Evolutionary conservation across 1,284 basidiomycete genomes (phyloP), one percentile per base, ranked within the genome.

Genomic region (Sanghuangporus sanghuang): DNA sequence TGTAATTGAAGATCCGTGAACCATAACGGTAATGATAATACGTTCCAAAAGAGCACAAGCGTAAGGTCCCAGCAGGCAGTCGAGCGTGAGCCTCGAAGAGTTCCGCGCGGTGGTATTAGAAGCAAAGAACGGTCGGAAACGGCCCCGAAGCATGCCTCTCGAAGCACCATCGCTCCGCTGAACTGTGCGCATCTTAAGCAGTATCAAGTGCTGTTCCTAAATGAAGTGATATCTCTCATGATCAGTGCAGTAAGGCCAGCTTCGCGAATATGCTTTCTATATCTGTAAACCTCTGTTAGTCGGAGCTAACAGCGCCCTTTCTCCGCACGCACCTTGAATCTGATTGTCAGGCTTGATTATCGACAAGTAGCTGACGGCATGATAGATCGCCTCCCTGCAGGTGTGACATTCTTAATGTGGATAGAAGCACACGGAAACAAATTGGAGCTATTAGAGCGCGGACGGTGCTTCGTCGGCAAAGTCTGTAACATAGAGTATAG

Each of bases 281-380:
- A 39, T 35, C 46, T 36, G n/a, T 23, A 48, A 38, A 32, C 44
- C 49, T 53, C 48, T 40, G 18, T 53, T 53, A 61, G 18, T 49
- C 59, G 59, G 59, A 23, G 50, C 59, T 61, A 61, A 61, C 36
- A 61, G 36, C 59, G 14, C 27, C 49, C 44, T 61, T 40, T 53
- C 50, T 61, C 59, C 59, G 59, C 46, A 46, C 44, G 21, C 11
- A 32, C 35, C 23, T n/a, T 53, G 44, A 11, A 49, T 9, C 7
- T 48, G 57, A 48, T 49, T 18, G 27, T 36, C 57, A 38, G 44
- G 7, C 57, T 9, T 27, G 42, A 46, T 48, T 48, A 35, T 38
- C 44, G 32, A n/a, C 38, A 16, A 54, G 16, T 35, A 38, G 7
- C 14, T 54, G 53, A n/a, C 36, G 27, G 53, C n/a, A 54, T 23